A percentile compares a stretch with the other conserved stretches of the same genome.
These are phyloP conservation scores for Endocalyx cinctus DNA, from an alignment of 2,329 filamentous ascomycete genomes.

Conservation along the genomic window DNA sequence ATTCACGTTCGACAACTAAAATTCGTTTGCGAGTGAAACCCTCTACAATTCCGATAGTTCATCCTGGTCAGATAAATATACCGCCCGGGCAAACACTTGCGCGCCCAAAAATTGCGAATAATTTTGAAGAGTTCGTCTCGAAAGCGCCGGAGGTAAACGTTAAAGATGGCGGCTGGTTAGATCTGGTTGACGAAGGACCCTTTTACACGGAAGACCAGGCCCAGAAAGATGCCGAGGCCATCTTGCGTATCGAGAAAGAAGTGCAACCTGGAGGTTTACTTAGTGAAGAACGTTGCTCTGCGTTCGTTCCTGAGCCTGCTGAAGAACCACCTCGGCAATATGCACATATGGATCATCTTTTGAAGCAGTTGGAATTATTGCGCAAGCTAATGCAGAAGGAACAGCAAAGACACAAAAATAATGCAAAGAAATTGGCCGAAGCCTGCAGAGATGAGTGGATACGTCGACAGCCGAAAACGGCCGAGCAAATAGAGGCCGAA, in stretches of 20 bases:
- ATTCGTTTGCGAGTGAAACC: constrained; percentile 46
- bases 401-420: constrained; percentile 68
- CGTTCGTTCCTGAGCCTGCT: constrained; percentile 66
- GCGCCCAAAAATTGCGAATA: constrained; percentile 47
- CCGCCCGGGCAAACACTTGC: constrained; percentile 27
- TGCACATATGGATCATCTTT: constrained; percentile 81
- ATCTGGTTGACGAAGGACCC: constrained; percentile 50
- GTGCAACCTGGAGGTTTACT: constrained; percentile 71
- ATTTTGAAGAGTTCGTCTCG: constrained; percentile 54
- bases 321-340: constrained; percentile 76
- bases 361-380: constrained; percentile 75
- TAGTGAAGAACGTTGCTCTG: constrained; percentile 63
- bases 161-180: constrained; percentile 53
- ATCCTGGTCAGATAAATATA: constrained; percentile 53
- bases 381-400: constrained; percentile 76
- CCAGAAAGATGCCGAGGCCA: constrained; percentile 62
- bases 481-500: constrained; percentile 79
- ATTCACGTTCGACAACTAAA: constrained; percentile 24
- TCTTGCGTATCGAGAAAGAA: constrained; percentile 67
- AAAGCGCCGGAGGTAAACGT: constrained; percentile 47
- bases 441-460: constrained; percentile 74
- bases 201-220: constrained; percentile 59
- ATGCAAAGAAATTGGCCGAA: constrained; percentile 74
- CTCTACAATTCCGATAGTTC: constrained; percentile 52
- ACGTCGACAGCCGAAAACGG: constrained; percentile 66